Conservation (phyloP, 768 basidiomycete species). For the Trametes cinnabarina region DNA sequence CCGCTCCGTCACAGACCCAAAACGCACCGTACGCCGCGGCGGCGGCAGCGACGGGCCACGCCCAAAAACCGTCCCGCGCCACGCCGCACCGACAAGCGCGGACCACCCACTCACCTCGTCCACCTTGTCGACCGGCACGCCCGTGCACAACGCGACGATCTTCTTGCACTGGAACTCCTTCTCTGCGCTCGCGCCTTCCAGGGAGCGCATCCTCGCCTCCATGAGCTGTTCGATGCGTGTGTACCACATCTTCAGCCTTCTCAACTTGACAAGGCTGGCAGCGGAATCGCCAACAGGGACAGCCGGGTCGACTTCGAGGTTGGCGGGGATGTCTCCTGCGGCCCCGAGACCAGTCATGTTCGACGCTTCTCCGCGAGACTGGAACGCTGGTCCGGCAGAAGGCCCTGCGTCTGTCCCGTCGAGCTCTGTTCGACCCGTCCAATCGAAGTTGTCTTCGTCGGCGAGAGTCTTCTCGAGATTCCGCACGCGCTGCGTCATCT, state of each 20-base stretch:
- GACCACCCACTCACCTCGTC: slow-evolving; percentile 68
- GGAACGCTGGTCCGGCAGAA: slow-evolving; percentile 62
- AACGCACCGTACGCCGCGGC: not conserved
- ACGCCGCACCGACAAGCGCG: not conserved
- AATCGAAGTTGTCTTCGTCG: slow-evolving; percentile 84
- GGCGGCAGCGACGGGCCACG: not conserved
- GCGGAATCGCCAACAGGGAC: slow-evolving; percentile 59
- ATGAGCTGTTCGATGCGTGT: slow-evolving; percentile 72
- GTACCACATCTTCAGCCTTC: slow-evolving; percentile 84
- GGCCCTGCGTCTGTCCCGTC: slow-evolving; percentile 38
- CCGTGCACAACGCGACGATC: slow-evolving; percentile 86
- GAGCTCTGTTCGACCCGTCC: slow-evolving; percentile 71
- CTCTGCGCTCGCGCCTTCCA: slow-evolving; percentile 81
- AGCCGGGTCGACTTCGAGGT: slow-evolving; percentile 71
- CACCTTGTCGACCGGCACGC: slow-evolving; percentile 82
- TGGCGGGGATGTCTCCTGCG: slow-evolving; percentile 59
- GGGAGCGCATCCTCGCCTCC: slow-evolving; percentile 58
- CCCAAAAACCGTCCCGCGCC: not conserved
- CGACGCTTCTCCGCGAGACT: slow-evolving; percentile 62
- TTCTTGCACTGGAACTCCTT: slow-evolving; percentile 91
- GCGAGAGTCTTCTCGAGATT: slow-evolving; percentile 79
- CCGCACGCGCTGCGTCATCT: slow-evolving; percentile 72
- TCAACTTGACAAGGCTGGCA: slow-evolving; percentile 64
- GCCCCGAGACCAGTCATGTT: slow-evolving; percentile 66
- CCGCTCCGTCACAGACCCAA: not conserved